Conservation (phyloP, 208 protist genomes). For the Trypanosoma avium region DNA sequence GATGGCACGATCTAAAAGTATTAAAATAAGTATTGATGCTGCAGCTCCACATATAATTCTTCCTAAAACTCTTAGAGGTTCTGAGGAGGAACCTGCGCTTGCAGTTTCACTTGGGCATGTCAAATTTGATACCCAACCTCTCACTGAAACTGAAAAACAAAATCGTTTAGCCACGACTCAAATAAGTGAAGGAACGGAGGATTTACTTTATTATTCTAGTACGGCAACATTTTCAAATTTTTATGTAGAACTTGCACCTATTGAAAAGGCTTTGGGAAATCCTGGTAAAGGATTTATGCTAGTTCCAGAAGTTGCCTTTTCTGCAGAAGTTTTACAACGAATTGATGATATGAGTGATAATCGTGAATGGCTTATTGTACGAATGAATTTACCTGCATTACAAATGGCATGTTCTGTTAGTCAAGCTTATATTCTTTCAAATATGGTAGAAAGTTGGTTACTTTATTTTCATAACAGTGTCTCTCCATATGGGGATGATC, state of each 20-base stretch:
- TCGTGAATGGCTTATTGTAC: conserved; percentile 67
- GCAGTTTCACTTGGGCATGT: conserved; percentile 72
- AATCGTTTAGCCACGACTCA: conserved; percentile 22
- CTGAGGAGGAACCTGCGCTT: conserved; percentile 49
- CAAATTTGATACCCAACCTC: conserved; percentile 57
- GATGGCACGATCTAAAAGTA: conserved; percentile 59
- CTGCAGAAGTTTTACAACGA: conserved; percentile 66
- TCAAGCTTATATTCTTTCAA: conserved; percentile 73
- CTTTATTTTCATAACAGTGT: conserved; percentile 21
- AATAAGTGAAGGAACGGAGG: conserved; percentile 35
- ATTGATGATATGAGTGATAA: conserved; percentile 47
- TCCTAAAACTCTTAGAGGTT: conserved; percentile 46
- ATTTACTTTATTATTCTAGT: conserved; percentile 73
- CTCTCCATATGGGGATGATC: background rate
- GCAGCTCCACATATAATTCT: conserved; percentile 74
- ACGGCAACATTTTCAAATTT: conserved; percentile 68
- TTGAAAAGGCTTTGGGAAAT: conserved; percentile 51
- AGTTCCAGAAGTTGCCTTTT: conserved; percentile 68
- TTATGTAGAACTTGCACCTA: conserved; percentile 74
- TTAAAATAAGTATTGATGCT: conserved; percentile 72
- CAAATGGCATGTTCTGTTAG: conserved; percentile 62
- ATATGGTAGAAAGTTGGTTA: conserved; percentile 73
- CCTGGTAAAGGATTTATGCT: conserved; percentile 72
- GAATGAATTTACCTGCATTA: conserved; percentile 68
- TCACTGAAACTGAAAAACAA: conserved; percentile 65